These are phyloP conservation scores for Theobroma grandiflorum DNA, from an alignment of 441 rosid species.

Conservation along the genomic window DNA sequence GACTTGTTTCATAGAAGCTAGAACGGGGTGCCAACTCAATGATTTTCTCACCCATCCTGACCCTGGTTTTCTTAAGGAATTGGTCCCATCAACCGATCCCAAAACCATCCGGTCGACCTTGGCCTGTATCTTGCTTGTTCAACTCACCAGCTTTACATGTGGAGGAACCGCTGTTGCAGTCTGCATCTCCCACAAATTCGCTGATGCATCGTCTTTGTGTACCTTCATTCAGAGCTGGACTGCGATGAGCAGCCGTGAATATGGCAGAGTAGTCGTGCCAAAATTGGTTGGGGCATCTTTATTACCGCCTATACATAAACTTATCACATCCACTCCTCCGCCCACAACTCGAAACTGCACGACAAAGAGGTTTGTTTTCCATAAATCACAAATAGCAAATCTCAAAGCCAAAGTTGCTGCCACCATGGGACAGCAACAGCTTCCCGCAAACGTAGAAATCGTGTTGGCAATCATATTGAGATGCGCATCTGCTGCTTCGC, in stretches of 20 bases:
- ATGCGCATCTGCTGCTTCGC: neutral
- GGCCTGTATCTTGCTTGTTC: conserved; percentile 25
- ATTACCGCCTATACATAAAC: neutral
- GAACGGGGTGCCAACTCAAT: conserved; percentile 26
- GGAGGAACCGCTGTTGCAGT: conserved; percentile 39
- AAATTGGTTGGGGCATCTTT: conserved; percentile 5
- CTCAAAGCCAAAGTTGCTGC: neutral
- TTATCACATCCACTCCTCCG: neutral
- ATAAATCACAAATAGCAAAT: neutral
- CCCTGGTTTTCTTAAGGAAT: conserved; percentile 25
- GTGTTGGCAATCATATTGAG: conserved; percentile 2
- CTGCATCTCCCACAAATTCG: conserved; percentile 42
- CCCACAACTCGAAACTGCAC: conserved; percentile 12
- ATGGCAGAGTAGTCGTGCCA: neutral
- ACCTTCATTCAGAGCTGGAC: conserved; percentile 46
- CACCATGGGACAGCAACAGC: neutral
- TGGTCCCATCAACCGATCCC: conserved; percentile 36
- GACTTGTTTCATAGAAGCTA: conserved; percentile 35
- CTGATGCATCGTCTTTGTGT: conserved; percentile 33
- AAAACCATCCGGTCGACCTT: conserved; percentile 7
- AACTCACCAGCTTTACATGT: conserved; percentile 35
- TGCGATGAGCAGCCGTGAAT: conserved; percentile 2
- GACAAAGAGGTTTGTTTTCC: neutral
- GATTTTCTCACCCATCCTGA: conserved; percentile 37
- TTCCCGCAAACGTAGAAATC: neutral